Percentiles rank a stretch among this genome's conserved stretches.
These are phyloP conservation scores for Ormosia emarginata DNA, from an alignment of 306 rosid genomes.

Conservation along the genomic window DNA sequence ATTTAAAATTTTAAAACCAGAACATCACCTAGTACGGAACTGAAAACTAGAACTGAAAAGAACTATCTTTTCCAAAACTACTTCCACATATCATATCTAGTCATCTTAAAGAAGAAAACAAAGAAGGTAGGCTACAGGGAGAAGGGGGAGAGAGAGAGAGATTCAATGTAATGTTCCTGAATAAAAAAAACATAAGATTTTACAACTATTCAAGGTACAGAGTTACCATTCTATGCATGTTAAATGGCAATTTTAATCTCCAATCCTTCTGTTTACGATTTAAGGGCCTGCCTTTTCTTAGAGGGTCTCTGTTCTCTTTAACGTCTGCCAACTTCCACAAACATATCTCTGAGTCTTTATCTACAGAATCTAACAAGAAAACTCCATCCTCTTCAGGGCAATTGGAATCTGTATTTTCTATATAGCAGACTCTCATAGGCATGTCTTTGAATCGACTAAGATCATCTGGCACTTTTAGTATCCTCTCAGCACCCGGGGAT, in stretches of 20 bases:
- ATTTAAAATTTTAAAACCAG: conserved; percentile 7
- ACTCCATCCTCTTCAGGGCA: conserved; percentile 51
- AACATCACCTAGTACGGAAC: background rate
- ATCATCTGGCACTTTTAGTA: conserved; percentile 79
- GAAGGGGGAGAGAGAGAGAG: background rate
- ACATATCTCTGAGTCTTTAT: conserved; percentile 54
- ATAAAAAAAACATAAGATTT: conserved; percentile 22
- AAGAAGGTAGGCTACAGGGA: background rate
- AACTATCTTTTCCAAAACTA: conserved; percentile 7
- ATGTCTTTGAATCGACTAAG: conserved; percentile 66
- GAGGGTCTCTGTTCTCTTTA: conserved; percentile 74
- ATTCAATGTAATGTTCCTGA: conserved; percentile 21
- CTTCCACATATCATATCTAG: background rate
- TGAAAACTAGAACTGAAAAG: background rate
- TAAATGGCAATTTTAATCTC: conserved; percentile 78
- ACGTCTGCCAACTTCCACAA: conserved; percentile 89
- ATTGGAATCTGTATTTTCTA: conserved; percentile 48
- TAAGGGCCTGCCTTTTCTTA: conserved; percentile 73
- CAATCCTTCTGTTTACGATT: conserved; percentile 81
- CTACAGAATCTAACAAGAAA: conserved; percentile 60
- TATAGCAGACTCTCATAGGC: conserved; percentile 71
- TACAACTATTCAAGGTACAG: conserved; percentile 50
- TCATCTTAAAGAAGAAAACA: background rate
- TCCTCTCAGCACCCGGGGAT: conserved; percentile 88
- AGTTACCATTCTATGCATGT: conserved; percentile 59